Conservation (phyloP, 768 basidiomycete species). For the Galerina marginata region DNA sequence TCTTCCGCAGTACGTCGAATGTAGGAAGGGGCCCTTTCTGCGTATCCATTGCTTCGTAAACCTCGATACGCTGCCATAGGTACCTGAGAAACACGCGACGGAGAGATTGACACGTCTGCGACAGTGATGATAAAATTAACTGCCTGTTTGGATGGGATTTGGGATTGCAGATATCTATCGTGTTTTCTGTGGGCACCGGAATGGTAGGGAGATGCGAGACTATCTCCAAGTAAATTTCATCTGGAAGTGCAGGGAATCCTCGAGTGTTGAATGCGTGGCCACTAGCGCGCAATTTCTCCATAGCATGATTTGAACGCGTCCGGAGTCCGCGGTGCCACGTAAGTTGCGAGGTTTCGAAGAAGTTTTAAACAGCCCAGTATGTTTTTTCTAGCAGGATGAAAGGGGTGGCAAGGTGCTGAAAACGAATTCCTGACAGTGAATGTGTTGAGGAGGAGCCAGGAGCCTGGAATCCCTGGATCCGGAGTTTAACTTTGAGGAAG, state of each 20-base stretch:
- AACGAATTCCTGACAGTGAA: too few relatives aligned
- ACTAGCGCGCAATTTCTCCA: neutral
- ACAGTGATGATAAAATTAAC: constrained; percentile 4
- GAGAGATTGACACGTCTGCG: constrained; percentile 16
- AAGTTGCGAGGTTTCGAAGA: too few relatives aligned
- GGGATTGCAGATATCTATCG: neutral
- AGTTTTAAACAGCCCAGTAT: too few relatives aligned
- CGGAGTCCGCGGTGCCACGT: too few relatives aligned
- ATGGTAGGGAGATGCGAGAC: constrained; percentile 21
- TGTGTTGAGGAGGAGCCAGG: too few relatives aligned
- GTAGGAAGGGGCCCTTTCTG: neutral
- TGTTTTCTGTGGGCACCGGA: constrained; percentile 16
- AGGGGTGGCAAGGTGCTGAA: too few relatives aligned
- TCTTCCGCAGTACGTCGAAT: neutral
- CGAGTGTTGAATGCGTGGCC: constrained; percentile 16
- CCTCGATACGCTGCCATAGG: constrained; percentile 17
- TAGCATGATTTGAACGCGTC: too few relatives aligned
- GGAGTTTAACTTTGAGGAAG: too few relatives aligned
- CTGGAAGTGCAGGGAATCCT: constrained; percentile 26
- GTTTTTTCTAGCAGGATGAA: too few relatives aligned
- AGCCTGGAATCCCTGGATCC: too few relatives aligned
- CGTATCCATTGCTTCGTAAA: constrained; percentile 5
- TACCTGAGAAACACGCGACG: constrained; percentile 12
- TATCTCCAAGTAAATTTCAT: constrained; percentile 32
- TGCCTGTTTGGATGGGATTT: neutral